phyloP scores from a whole-genome alignment of 805 yeast species.

The Candida alai region DNA sequence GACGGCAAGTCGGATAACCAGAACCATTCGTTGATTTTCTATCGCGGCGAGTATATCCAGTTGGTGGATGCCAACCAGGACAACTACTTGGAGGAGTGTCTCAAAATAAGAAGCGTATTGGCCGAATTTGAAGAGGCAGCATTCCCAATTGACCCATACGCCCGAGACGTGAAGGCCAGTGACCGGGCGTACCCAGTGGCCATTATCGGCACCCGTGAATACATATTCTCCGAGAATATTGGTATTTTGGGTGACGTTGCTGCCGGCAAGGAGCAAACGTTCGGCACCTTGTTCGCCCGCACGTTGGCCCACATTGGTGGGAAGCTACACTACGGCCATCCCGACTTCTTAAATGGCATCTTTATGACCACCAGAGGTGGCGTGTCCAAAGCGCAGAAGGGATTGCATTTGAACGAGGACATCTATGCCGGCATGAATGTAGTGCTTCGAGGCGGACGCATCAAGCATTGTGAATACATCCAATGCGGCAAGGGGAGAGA shows the following conservation, averaged over 20 bases:
- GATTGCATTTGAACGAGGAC: conserved; percentile 82
- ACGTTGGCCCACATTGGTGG: conserved; percentile 83
- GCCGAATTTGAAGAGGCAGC: conserved; percentile 80
- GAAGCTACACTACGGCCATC: conserved; percentile 84
- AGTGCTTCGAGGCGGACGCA: conserved; percentile 78
- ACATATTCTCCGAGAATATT: conserved; percentile 80
- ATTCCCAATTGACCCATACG: conserved; percentile 33
- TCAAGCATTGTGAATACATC: conserved; percentile 81
- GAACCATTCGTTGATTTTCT: conserved; percentile 73
- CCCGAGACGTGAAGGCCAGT: conserved; percentile 14
- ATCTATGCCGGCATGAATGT: conserved; percentile 88
- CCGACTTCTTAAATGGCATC: conserved; percentile 73
- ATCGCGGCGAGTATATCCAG: conserved; percentile 83
- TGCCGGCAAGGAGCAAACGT: conserved; percentile 87
- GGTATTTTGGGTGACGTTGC: conserved; percentile 88
- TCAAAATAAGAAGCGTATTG: conserved; percentile 74
- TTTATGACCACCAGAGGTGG: conserved; percentile 88
- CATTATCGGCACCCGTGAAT: conserved; percentile 83
- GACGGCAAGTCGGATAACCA: conserved; percentile 89
- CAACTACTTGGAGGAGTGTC: conserved; percentile 80
- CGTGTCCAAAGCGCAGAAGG: conserved; percentile 82
- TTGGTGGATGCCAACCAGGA: conserved; percentile 86
- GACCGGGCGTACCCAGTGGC: conserved; percentile 56
- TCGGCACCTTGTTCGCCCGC: conserved; percentile 81
- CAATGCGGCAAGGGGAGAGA: conserved; percentile 93